Conservation (phyloP, 441 rosid species). For the Geranium incanum region DNA sequence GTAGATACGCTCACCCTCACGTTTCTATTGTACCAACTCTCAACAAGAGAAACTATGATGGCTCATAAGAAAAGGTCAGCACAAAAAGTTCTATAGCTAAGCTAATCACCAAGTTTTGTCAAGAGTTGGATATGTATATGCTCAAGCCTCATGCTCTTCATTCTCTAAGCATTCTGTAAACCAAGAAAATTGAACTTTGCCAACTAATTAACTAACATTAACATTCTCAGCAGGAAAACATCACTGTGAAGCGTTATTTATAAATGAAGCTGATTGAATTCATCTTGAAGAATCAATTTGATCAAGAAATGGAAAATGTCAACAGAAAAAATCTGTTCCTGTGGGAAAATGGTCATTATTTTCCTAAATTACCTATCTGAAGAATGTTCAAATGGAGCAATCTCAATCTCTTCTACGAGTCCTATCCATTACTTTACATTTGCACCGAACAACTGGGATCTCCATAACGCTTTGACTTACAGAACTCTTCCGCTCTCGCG, state of each 20-base stretch:
- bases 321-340: constrained; percentile 8
- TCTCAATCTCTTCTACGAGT: background rate
- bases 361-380: constrained; percentile 21
- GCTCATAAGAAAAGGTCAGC: background rate
- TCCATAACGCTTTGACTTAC: constrained; percentile 14
- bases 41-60: background rate
- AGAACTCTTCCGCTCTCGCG: constrained; percentile 24
- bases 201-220: constrained; percentile 5
- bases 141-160: background rate
- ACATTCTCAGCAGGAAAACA: constrained; percentile 7
- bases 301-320: background rate
- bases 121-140: background rate
- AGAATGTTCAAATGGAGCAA: constrained; percentile 14
- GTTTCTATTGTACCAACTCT: background rate
- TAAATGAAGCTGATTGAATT: constrained; percentile 34
- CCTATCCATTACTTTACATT: background rate
- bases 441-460: constrained; percentile 15
- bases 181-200: background rate
- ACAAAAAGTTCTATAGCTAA: background rate
- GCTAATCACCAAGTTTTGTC: background rate
- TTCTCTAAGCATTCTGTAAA: background rate
- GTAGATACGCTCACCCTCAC: background rate
- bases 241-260: constrained; percentile 44
- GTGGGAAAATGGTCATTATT: background rate
- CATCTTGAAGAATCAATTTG: background rate